Base-by-base conservation (phyloP, 805 yeast genomes). In the Saccharomyces cerevisiae region DNA sequence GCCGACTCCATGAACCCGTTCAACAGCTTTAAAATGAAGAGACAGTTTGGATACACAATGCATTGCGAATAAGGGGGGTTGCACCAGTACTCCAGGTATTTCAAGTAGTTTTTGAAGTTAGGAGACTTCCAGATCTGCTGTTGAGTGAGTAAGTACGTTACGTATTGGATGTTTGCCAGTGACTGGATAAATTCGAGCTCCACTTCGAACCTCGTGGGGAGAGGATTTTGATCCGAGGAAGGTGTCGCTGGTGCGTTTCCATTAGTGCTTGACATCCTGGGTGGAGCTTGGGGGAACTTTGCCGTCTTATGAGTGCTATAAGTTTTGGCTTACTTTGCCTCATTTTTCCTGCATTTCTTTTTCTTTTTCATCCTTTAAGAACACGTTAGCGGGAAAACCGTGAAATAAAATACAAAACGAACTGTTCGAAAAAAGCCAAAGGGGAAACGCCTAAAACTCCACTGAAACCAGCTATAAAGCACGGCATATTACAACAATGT, bases 71-170 rank as follows among this genome's bases (percentile, higher is more conserved):
- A 60, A 82, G 74, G 71, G 75, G 87, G 70, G 76, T 80, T 41
- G 88, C 80, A 66, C 97, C 97, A 91, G 74, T 92, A 90, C 65
- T 85, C 89, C 51, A 92, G 75, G 66, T 92, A 92, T 28, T 83
- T 77, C 57, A 92, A 72, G 65, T 92, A 92, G 56, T 82, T 80
- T 31, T 89, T 73, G 61, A 92, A 91, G 51, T 79, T 78, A 2
- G 67, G 66, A 29, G 79, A 82, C 62, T 87, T 85, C 61, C 85
- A 84, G 11, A 91, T 74, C 64, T 83, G 83, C 60, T 84, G 87
- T 69, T 91, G 97, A 2, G 97, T 96, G 24, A 67, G 57, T 27
- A 92, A 75, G 63, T 82, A 90, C 59, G 89, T 84, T 53, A 92
- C 77, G 66, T 91, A 92, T 68, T 86, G 96, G 48, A 92, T 83